Base-by-base conservation (phyloP, 768 basidiomycete species). In the Rhizopogon roseolus region DNA sequence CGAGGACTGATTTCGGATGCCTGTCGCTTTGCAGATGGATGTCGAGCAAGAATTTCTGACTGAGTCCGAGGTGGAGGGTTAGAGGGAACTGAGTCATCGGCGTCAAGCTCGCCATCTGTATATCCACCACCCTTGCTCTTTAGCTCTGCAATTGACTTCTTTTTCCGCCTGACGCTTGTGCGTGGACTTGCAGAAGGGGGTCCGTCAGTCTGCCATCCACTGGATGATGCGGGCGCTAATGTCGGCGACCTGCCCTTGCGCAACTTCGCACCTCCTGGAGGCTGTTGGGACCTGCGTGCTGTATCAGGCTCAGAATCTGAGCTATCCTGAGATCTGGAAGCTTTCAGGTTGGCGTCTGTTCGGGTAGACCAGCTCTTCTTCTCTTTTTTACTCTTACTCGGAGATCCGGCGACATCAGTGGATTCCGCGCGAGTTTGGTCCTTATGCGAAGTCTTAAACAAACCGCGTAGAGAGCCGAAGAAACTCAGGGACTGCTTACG, bases 291-390 rank as follows among this genome's bases (percentile, higher is more conserved):
- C 19, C 39, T 32, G 14, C 13, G 29, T 28, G 8, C 27, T 5
- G 32, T 32, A 3, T 48, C 48, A 8, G 16, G 27, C 9, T 67
- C 66, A 2, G 55, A 53, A 22, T 66, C 68, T 4, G 60, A 64
- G 32, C 57, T 52, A 11, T 52, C 43, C 1, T 11, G 39, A 11
- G 49, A 32, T 13, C 50, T 36, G 16, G 34, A 19, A 17, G 48
- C 52, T 32, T 49, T 56, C 44, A 66, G 41, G 45, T 61, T 28
- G 3, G 57, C 58, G 37, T 68, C 68, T 42, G 66, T 68, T 32
- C 66, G 51, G 16, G 68, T 66, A n/a, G 66, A 61, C 68, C 68
- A 70, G 4, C 59, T 38, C 7, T 40, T 45, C 11, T 43, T 54
- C 6, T 36, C n/a, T 37, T 41, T 50, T 9, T 14, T 36, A 3